phyloP scores from a whole-genome alignment of 345 rosid genomes.

The Salix suchowensis region DNA sequence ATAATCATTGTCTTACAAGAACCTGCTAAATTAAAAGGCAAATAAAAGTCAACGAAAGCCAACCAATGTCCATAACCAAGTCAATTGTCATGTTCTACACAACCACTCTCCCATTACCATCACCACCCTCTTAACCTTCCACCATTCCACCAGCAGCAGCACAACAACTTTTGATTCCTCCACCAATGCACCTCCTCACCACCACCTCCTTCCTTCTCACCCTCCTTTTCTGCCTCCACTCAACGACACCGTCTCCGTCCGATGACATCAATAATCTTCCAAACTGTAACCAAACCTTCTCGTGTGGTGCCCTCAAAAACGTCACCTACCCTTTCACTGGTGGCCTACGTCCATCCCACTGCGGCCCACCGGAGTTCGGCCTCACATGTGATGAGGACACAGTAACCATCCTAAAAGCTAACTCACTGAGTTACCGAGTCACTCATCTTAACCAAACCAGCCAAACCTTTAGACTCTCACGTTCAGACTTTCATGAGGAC shows the following conservation, averaged over 20 bases:
- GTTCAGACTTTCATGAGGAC: constrained; percentile 26
- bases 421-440: constrained; percentile 24
- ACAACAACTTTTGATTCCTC: background rate
- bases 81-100: background rate
- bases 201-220: background rate
- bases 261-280: background rate
- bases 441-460: constrained; percentile 16
- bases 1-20: no score
- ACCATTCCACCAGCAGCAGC: background rate
- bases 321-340: constrained; percentile 47
- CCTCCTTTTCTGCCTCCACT: background rate
- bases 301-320: constrained; percentile 29
- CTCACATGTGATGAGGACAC: constrained; percentile 23
- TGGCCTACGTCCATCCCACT: constrained; percentile 38
- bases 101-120: background rate
- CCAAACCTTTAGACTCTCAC: constrained; percentile 20
- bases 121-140: background rate
- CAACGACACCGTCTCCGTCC: background rate
- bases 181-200: background rate
- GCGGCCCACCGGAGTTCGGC: constrained; percentile 39
- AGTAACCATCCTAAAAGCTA: constrained; percentile 5
- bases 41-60: background rate
- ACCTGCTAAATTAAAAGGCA: no score
- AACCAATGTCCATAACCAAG: background rate
- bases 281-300: constrained; percentile 23